Evolutionary conservation across 805 yeast species (phyloP).

Genomic region (Debaryomyces hansenii): DNA sequence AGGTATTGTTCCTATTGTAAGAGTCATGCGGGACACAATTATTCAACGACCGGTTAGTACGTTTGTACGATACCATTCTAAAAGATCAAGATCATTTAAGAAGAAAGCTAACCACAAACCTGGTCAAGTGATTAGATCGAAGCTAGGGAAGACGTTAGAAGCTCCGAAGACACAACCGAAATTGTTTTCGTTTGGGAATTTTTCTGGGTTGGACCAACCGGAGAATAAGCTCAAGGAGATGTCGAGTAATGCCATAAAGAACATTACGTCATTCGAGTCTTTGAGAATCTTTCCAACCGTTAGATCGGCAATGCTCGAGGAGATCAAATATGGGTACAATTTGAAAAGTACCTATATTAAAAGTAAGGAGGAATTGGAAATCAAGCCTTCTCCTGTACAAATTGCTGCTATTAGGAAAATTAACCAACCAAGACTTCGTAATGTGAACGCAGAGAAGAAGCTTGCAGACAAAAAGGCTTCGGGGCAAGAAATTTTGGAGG

Average conservation of each 20-base stretch:
- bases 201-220: conserved; percentile 47
- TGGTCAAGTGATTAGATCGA: conserved; percentile 3
- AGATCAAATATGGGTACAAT: conserved; percentile 44
- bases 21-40: background rate
- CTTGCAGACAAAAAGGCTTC: conserved; percentile 7
- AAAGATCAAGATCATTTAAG: conserved; percentile 1
- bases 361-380: conserved; percentile 27
- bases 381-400: conserved; percentile 80
- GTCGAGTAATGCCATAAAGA: conserved; percentile 28
- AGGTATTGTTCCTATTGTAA: background rate
- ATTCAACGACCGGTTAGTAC: background rate
- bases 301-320: conserved; percentile 55
- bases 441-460: conserved; percentile 24
- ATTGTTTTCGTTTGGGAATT: conserved; percentile 42
- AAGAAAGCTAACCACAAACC: conserved; percentile 1
- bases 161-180: conserved; percentile 6
- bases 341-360: conserved; percentile 32
- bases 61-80: background rate
- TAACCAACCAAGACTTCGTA: conserved; percentile 42
- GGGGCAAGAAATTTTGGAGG: conserved; percentile 24
- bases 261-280: conserved; percentile 64
- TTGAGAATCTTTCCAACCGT: conserved; percentile 68
- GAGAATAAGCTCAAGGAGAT: conserved; percentile 37
- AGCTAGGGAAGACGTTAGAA: conserved; percentile 3
- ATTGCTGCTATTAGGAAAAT: conserved; percentile 64